Evolutionary conservation across 2,329 filamentous ascomycete genomes (phyloP), one percentile per base, ranked within the genome.

Genomic region (Ceratocystis variospora): DNA sequence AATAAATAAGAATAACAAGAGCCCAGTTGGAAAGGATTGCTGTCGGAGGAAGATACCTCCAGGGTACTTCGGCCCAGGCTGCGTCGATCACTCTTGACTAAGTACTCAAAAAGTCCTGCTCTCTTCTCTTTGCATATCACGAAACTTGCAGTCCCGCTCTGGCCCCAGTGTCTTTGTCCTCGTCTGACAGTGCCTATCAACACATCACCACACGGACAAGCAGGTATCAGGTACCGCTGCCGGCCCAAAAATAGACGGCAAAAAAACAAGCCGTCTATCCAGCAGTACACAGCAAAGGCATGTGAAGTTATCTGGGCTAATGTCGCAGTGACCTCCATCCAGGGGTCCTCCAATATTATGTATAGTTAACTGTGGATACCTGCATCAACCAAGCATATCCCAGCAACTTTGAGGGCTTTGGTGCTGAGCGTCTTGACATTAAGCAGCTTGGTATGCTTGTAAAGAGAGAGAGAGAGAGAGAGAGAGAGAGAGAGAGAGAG

Each of bases 41-140:
- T 22, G 15, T 50, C 41, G 17, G 22, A 37, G 44, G 48, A 48
- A 31, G 17, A 33, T 33, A 63, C 44, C 25, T 31, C 25, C 44
- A 63, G 61, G 61, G 61, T 50, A 63, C 41, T 63, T 63, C 44
- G 25, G 61, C 12, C 61, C 48, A 50, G 41, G 17, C 61, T 28
- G 61, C 44, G 61, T 37, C 44, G 61, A 63, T 50, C 61, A 48
- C n/a, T 33, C 44, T n/a, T 46, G 22, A 50, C 25, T 15, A 63
- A 33, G 61, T 48, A 31, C 44, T 15, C 61, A n/a, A 63, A 63
- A 63, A 48, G 61, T 63, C 44, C 41, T 48, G 53, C 25, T 15
- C 53, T 28, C 5, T 57, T 10, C 53, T 17, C 53, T 10, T 28
- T n/a, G 8, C 25, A 28, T 19, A 19, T 48, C 37, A 12, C 37